These are phyloP conservation scores for Nitzschia palea DNA, from an alignment of 108 stramenopile species.

Conservation along the genomic window DNA sequence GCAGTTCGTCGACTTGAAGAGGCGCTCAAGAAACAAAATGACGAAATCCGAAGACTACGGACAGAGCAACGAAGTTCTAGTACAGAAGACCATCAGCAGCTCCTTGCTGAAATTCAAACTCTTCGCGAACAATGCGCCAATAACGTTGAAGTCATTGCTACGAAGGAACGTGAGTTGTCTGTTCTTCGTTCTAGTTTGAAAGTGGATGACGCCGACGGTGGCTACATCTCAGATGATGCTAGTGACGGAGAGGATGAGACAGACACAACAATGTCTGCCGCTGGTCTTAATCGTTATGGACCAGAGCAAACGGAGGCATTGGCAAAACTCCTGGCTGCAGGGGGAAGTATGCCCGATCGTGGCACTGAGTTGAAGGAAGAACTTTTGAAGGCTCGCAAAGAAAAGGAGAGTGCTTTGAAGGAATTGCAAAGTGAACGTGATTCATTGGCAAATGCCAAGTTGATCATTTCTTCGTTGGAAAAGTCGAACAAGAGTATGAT, in stretches of 20 bases:
- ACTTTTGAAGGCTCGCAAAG: conserved; percentile 26
- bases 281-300: conserved; percentile 14
- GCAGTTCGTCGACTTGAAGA: conserved; percentile 33
- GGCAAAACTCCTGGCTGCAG: conserved; percentile 26
- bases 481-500: conserved; percentile 68
- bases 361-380: conserved; percentile 25
- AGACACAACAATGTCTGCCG: background rate
- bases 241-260: conserved; percentile 45
- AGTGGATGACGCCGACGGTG: conserved; percentile 39
- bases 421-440: conserved; percentile 44
- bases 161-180: conserved; percentile 54
- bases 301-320: conserved; percentile 27
- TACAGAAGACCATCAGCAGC: conserved; percentile 7
- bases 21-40: conserved; percentile 35
- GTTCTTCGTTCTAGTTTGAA: conserved; percentile 54
- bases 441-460: conserved; percentile 63
- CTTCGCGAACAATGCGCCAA: conserved; percentile 36
- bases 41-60: conserved; percentile 22
- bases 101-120: conserved; percentile 34
- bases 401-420: conserved; percentile 33
- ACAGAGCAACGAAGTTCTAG: conserved; percentile 3
- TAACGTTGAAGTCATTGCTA: conserved; percentile 49
- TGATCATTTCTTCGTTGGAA: conserved; percentile 72
- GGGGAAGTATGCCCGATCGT: conserved; percentile 2
- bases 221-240: conserved; percentile 63